Evolutionary conservation across 73 alveolate genomes (phyloP), one percentile per base, ranked within the genome.

Genomic region (Breviolum minutum): DNA sequence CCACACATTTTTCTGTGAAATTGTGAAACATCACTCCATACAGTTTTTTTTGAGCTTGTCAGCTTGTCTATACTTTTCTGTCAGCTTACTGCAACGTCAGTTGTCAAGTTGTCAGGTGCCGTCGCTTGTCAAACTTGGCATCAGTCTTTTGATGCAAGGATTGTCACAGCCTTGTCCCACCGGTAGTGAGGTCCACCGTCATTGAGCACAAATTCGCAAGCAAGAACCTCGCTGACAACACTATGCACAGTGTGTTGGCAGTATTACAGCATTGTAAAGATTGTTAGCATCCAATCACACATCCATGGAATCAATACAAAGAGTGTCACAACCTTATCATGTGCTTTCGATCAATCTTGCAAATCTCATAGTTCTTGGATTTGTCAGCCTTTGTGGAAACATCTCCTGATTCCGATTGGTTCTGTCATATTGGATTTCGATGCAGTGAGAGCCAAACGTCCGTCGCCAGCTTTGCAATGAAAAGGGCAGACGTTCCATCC

Each of bases 121-220:
- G 30, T 77, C 87, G 24, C 87, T 29, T 30, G 29, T 16, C 87
- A 27, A 62, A 6, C 54, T 29, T 7, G 24, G 0, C 1, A 13
- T 40, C 24, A 40, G 81, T 68, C 95, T 64, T 63, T 19, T 40
- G 77, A 68, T 68, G 77, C 74, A 17, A 66, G 3, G 54, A 40
- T 2, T 40, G 54, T 40, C 54, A 19, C 71, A 24, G 87, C 96
- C 96, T 90, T 90, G 96, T 90, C 96, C 96, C 98, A 93, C 63
- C 98, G 77, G 82, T 93, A 93, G 98, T 93, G 91, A 9, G 98
- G 98, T 10, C 98, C 98, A 26, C 98, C 98, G 81, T 93, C 98
- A 30, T 93, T 93, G 60, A 93, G 69, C 61, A 93, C 98, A 81
- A 93, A 93, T 91, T 93, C 98, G 26, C 68, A 24, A 24, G 80